Evolutionary conservation across 1,139 yeast genomes (phyloP).

Genomic region (Debaryomyces singareniensis): DNA sequence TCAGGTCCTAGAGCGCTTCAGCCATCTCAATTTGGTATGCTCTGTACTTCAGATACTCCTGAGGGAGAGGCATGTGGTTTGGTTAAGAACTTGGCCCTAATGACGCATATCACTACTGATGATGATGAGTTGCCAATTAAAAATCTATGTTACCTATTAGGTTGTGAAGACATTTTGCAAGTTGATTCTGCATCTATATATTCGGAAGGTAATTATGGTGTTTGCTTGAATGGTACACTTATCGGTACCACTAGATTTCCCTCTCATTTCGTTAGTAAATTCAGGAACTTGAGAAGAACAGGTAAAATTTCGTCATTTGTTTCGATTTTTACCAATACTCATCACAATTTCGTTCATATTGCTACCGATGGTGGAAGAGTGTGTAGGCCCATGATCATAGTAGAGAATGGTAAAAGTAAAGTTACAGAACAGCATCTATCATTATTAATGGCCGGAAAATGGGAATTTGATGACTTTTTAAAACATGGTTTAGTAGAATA

Average conservation of each 20-base stretch:
- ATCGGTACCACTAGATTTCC: conserved; percentile 89
- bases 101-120: conserved; percentile 99
- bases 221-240: conserved; percentile 88
- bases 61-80: conserved; percentile 99
- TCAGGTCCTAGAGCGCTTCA: conserved; percentile 99
- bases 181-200: conserved; percentile 84
- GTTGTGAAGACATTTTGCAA: conserved; percentile 80
- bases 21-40: conserved; percentile 98
- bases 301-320: conserved; percentile 88
- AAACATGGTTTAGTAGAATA: conserved; percentile 86
- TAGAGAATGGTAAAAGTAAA: conserved; percentile 60
- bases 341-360: conserved; percentile 89
- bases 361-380: conserved; percentile 99
- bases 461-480: conserved; percentile 87
- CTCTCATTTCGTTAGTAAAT: conserved; percentile 66
- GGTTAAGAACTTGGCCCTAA: conserved; percentile 90
- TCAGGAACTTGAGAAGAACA: conserved; percentile 74
- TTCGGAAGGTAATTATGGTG: conserved; percentile 70
- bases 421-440: conserved; percentile 68
- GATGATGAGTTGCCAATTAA: conserved; percentile 90
- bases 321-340: conserved; percentile 83
- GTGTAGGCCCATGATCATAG: conserved; percentile 93
- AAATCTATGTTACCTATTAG: conserved; percentile 70
- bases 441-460: conserved; percentile 56
- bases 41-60: conserved; percentile 98